Conservation (phyloP, 352 stramenopile genomes). For the Globisporangium recalcitrans region DNA sequence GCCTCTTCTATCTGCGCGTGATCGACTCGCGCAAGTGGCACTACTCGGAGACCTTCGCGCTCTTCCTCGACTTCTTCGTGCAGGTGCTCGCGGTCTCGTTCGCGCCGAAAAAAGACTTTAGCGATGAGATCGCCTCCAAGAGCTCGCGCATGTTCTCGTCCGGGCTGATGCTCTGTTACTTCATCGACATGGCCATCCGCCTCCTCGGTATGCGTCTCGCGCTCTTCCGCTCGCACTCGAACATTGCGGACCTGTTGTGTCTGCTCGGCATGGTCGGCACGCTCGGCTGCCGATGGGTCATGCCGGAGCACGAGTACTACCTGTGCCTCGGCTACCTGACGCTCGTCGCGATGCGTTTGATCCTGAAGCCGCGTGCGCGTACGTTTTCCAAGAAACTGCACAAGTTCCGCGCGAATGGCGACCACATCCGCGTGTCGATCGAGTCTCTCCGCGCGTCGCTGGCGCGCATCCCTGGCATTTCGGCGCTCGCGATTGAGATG, state of each 20-base stretch:
- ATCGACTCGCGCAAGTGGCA: constrained; percentile 88
- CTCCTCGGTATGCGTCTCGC: constrained; percentile 65
- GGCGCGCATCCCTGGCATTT: constrained; percentile 75
- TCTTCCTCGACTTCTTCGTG: constrained; percentile 85
- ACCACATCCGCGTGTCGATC: constrained; percentile 85
- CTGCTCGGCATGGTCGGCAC: constrained; percentile 57
- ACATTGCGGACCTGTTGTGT: constrained; percentile 75
- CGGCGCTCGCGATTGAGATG: constrained; percentile 80
- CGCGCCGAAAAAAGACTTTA: constrained; percentile 50
- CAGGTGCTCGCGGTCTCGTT: constrained; percentile 82
- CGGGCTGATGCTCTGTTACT: constrained; percentile 74
- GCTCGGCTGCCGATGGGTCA: constrained; percentile 46
- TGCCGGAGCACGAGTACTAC: constrained; percentile 62
- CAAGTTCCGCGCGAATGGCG: constrained; percentile 81
- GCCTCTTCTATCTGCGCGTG: constrained; percentile 76
- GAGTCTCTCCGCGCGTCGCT: constrained; percentile 76
- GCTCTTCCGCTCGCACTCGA: constrained; percentile 76
- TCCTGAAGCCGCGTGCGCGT: constrained; percentile 77
- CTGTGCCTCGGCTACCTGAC: constrained; percentile 64
- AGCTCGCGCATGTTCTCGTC: constrained; percentile 71
- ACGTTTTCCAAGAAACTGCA: constrained; percentile 88
- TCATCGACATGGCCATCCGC: constrained; percentile 81
- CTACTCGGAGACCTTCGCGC: constrained; percentile 79
- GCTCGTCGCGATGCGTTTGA: constrained; percentile 64
- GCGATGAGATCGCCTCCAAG: constrained; percentile 57